phyloP scores from a whole-genome alignment of 306 rosid species.

The Quercus dentata region DNA sequence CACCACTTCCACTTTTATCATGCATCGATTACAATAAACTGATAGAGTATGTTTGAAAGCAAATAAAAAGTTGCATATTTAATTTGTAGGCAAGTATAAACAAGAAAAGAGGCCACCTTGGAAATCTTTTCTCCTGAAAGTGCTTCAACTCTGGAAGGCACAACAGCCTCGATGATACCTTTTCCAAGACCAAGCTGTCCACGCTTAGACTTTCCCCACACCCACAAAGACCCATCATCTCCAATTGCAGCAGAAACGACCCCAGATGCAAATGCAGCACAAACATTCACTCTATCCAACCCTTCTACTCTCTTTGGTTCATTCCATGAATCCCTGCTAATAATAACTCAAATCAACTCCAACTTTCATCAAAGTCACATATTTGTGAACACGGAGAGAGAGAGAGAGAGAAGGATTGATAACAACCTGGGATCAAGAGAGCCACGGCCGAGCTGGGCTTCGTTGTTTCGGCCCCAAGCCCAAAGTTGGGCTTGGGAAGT shows the following conservation, averaged over 20 bases:
- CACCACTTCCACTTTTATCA: too few relatives aligned
- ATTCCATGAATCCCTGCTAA: constrained; percentile 69
- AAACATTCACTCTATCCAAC: constrained; percentile 52
- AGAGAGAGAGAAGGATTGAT: neutral
- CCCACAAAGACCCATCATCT: constrained; percentile 82
- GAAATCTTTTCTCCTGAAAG: constrained; percentile 60
- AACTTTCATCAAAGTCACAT: neutral
- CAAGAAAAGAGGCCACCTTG: constrained; percentile 44
- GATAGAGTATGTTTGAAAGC: too few relatives aligned
- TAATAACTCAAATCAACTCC: neutral
- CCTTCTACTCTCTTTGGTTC: constrained; percentile 61
- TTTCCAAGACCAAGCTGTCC: constrained; percentile 94
- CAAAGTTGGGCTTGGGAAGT: constrained; percentile 61
- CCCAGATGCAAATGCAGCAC: constrained; percentile 78
- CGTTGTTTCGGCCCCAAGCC: constrained; percentile 92
- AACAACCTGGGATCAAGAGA: constrained; percentile 45
- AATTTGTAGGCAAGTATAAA: too few relatives aligned
- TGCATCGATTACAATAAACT: too few relatives aligned
- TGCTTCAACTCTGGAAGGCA: constrained; percentile 62
- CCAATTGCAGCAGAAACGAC: constrained; percentile 79
- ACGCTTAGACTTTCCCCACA: constrained; percentile 86
- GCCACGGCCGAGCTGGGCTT: constrained; percentile 85
- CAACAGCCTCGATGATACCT: constrained; percentile 43
- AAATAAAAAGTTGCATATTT: too few relatives aligned
- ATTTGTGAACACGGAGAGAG: neutral